Conservation (phyloP, 2,329 filamentous ascomycete species). For the Gaeumannomyces tritici region DNA sequence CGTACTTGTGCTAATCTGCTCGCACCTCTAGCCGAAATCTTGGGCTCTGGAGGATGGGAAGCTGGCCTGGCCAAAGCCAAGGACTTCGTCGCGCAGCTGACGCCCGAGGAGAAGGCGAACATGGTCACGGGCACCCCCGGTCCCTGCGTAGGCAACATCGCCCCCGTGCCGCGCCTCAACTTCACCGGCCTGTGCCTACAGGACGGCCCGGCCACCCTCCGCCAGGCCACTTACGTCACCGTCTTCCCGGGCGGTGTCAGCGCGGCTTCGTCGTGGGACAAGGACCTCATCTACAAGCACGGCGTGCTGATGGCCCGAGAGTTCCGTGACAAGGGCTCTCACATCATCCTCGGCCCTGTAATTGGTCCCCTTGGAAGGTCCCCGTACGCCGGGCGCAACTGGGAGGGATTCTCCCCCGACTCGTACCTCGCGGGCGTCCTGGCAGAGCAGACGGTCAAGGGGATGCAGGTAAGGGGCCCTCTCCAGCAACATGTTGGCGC, state of each 20-base stretch:
- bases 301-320: conserved; percentile 64
- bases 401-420: conserved; percentile 54
- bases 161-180: conserved; percentile 42
- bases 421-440: conserved; percentile 57
- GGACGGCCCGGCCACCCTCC: conserved; percentile 43
- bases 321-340: conserved; percentile 62
- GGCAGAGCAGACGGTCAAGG: conserved; percentile 55
- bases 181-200: conserved; percentile 56
- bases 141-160: conserved; percentile 24
- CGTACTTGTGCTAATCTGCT: neutral
- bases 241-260: conserved; percentile 65
- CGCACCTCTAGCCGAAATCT: neutral
- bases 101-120: conserved; percentile 65
- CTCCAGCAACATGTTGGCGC: conserved; percentile 7
- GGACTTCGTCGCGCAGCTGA: conserved; percentile 57
- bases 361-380: conserved; percentile 55
- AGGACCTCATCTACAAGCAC: conserved; percentile 53
- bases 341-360: conserved; percentile 56
- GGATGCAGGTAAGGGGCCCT: conserved; percentile 43
- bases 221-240: conserved; percentile 48
- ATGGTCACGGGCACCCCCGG: conserved; percentile 55
- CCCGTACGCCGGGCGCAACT: conserved; percentile 52
- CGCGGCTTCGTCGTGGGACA: conserved; percentile 64
- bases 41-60: conserved; percentile 34
- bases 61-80: conserved; percentile 56